Base-by-base conservation (phyloP, 768 basidiomycete species). In the Boletus rubroflammeus region DNA sequence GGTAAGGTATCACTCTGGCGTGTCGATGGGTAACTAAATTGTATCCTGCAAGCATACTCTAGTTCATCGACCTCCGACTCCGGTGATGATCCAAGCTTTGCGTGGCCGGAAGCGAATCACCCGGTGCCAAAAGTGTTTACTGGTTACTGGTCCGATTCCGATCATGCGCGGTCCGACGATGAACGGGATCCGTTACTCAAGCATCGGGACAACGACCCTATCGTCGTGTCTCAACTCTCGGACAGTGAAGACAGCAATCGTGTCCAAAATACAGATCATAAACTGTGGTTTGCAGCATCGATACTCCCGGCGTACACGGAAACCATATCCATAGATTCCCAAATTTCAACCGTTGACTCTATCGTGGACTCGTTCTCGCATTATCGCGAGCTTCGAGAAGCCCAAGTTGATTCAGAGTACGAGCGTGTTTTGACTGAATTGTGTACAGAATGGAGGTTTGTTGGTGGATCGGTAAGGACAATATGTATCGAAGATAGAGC, bases 391-490 rank as follows among this genome's bases (percentile, higher is more conserved):
- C 69, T 88, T 34, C 74, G 76, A 38, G 71, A 74, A 21, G 65
- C 65, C 2, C 53, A 11, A 5, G 41, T 68, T 1, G 65, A 82
- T 48, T 76, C 76, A 1, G 75, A 83, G 9, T 85, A 75, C 49
- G 82, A 86, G 42, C 67, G 67, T 13, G 63, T 86, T 3, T 73
- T 82, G 44, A 55, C 54, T 3, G 67, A 81, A 38, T 59, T 88
- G 23, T 73, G 80, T 56, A 71, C 72, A 26, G 87, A 89, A 59
- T 89, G 87, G 87, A 79, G 78, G 6, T 83, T 79, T 42, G 72
- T 81, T 15, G 85, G 83, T n/a, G 83, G 78, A 34, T 72, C 83
- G 63, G 81, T 86, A 55, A 59, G 81, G 25, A 47, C 25, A 14
- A 35, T 2, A 48, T 48, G 3, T 28, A 26, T 51, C 17, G 1